Evolutionary conservation across 345 rosid genomes (phyloP).

Genomic region (Eucalyptus regnans): DNA sequence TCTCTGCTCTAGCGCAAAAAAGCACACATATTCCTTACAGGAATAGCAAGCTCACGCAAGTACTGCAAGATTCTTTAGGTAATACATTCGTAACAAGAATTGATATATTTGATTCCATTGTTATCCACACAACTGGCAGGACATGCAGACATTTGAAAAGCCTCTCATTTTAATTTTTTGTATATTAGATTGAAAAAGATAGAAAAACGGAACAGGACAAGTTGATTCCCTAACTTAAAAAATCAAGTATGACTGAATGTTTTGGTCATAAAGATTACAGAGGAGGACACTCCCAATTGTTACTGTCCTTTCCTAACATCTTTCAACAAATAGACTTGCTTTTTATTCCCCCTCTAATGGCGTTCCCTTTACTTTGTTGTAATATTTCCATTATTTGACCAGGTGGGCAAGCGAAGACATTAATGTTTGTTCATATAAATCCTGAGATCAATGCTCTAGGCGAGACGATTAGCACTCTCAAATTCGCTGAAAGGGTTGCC

Average conservation of each 20-base stretch:
- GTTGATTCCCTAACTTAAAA: background rate
- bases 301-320: background rate
- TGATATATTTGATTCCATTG: background rate
- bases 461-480: slow-evolving; percentile 91
- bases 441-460: slow-evolving; percentile 78
- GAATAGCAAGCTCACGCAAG: slow-evolving; percentile 97
- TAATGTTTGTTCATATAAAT: slow-evolving; percentile 93
- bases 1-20: slow-evolving; percentile 93
- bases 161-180: background rate
- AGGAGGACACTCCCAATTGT: background rate
- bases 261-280: background rate
- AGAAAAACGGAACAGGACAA: background rate
- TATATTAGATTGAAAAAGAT: background rate
- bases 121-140: background rate
- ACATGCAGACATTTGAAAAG: background rate
- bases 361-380: background rate
- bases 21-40: slow-evolving; percentile 86
- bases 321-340: background rate
- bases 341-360: background rate
- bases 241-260: background rate
- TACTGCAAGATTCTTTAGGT: slow-evolving; percentile 92
- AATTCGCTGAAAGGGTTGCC: slow-evolving; percentile 95
- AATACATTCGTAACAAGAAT: background rate
- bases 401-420: slow-evolving; percentile 98
- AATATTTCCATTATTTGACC: background rate